These are phyloP conservation scores for Trametes cingulata DNA, from an alignment of 768 basidiomycete species.

Conservation along the genomic window DNA sequence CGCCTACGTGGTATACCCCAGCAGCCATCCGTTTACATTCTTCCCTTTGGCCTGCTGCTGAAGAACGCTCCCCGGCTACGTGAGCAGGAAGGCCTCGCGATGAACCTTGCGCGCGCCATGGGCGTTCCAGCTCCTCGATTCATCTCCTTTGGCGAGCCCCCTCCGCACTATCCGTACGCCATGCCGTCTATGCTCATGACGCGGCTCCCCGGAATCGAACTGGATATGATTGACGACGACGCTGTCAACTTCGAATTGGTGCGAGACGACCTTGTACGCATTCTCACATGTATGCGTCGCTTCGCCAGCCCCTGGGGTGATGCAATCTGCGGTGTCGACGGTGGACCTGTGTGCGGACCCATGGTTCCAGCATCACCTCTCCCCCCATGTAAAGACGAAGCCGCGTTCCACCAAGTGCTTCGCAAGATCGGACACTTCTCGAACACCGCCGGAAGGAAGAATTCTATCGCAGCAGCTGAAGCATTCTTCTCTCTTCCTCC, in stretches of 20 bases:
- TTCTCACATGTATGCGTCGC: constrained; percentile 2
- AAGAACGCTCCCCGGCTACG: neutral
- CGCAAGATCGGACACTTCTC: neutral
- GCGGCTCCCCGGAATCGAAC: neutral
- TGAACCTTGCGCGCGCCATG: constrained; percentile 9
- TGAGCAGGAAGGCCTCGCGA: constrained; percentile 4
- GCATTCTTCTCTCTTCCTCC: neutral
- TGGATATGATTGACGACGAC: neutral
- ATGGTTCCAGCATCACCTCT: neutral
- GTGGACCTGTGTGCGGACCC: neutral
- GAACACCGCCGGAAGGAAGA: neutral
- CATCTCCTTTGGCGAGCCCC: constrained; percentile 1
- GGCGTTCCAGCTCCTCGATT: constrained; percentile 6
- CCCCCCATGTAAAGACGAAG: neutral
- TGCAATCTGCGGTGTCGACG: constrained; percentile 1
- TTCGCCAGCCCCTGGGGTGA: constrained; percentile 1
- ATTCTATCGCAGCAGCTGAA: neutral
- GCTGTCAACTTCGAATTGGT: neutral
- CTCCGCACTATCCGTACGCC: neutral
- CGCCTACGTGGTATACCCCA: neutral
- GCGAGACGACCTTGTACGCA: neutral
- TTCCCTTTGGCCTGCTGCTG: constrained; percentile 1
- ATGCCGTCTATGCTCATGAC: constrained; percentile 7
- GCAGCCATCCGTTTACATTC: neutral
- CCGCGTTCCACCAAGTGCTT: neutral